phyloP scores from a whole-genome alignment of 371 early-diverging fungal genomes.

The Mortierella sp. region DNA sequence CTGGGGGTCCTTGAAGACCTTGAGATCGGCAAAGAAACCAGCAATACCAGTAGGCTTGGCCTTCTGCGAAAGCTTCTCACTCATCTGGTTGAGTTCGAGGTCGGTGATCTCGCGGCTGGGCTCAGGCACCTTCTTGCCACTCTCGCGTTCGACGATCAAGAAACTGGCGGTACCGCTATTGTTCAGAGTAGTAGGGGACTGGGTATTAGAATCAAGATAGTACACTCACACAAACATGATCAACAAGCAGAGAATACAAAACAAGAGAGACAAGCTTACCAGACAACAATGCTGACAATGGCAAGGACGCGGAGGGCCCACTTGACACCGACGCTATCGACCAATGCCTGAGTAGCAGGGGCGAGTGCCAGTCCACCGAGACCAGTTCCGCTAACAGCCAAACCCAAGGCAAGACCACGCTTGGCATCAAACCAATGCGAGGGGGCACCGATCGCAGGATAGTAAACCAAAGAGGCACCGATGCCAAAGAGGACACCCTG shows the following conservation, averaged over 20 bases:
- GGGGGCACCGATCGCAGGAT: slow-evolving; percentile 65
- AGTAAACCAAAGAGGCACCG: slow-evolving; percentile 73
- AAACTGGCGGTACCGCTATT: slow-evolving; percentile 45
- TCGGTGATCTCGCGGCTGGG: slow-evolving; percentile 23
- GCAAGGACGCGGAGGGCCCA: slow-evolving; percentile 57
- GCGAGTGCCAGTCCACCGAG: slow-evolving; percentile 69
- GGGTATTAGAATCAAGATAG: not conserved
- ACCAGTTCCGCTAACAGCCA: slow-evolving; percentile 75
- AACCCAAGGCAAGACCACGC: slow-evolving; percentile 74
- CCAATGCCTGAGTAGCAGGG: slow-evolving; percentile 46
- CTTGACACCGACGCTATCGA: slow-evolving; percentile 37
- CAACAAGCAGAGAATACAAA: not conserved
- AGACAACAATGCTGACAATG: slow-evolving; percentile 29
- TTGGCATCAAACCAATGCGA: slow-evolving; percentile 71
- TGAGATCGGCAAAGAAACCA: slow-evolving; percentile 43
- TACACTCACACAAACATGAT: not conserved
- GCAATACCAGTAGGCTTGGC: slow-evolving; percentile 27
- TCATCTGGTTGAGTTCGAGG: slow-evolving; percentile 30
- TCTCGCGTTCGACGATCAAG: slow-evolving; percentile 46
- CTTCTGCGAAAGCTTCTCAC: slow-evolving; percentile 32
- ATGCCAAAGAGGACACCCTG: slow-evolving; percentile 79
- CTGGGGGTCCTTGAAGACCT: slow-evolving; percentile 57
- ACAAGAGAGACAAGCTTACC: slow-evolving; percentile 17
- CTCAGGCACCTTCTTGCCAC: slow-evolving; percentile 42
- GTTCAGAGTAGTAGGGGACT: not conserved